These are phyloP conservation scores for Fusarium newnesense DNA, from an alignment of 2,329 filamentous ascomycete species.

Conservation along the genomic window DNA sequence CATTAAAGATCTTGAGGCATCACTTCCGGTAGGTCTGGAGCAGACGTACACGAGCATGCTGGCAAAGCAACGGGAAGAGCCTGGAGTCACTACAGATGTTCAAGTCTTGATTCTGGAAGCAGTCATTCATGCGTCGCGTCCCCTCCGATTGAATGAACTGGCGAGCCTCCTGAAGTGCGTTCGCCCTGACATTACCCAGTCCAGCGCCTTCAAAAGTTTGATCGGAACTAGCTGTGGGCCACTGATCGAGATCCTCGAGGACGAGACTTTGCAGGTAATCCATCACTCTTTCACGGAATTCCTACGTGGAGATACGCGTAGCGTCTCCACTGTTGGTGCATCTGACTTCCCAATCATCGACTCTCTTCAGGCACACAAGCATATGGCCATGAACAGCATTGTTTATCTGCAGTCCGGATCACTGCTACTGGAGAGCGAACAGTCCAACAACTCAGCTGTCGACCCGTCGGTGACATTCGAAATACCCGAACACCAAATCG, in stretches of 20 bases:
- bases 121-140: conserved; percentile 53
- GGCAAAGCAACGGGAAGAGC: conserved; percentile 47
- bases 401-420: conserved; percentile 33
- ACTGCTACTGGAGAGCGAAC: conserved; percentile 19
- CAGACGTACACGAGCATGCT: conserved; percentile 50
- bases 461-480: conserved; percentile 8
- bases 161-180: conserved; percentile 40
- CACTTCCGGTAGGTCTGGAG: conserved; percentile 34
- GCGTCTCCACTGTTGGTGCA: no score
- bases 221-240: conserved; percentile 52
- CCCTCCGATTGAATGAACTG: conserved; percentile 53
- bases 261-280: conserved; percentile 56
- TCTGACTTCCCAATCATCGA: conserved; percentile 30
- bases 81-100: conserved; percentile 42
- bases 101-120: conserved; percentile 52
- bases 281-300: conserved; percentile 62
- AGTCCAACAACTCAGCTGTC: not conserved
- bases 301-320: conserved; percentile 45
- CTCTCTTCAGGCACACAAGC: conserved; percentile 31
- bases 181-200: conserved; percentile 18
- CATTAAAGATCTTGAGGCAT: conserved; percentile 11
- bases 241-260: conserved; percentile 56
- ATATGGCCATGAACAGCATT: conserved; percentile 28
- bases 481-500: not conserved
- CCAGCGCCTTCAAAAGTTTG: conserved; percentile 47